These are phyloP conservation scores for Sphaerulina populicola DNA, from an alignment of 2,329 filamentous ascomycete species.

Conservation along the genomic window DNA sequence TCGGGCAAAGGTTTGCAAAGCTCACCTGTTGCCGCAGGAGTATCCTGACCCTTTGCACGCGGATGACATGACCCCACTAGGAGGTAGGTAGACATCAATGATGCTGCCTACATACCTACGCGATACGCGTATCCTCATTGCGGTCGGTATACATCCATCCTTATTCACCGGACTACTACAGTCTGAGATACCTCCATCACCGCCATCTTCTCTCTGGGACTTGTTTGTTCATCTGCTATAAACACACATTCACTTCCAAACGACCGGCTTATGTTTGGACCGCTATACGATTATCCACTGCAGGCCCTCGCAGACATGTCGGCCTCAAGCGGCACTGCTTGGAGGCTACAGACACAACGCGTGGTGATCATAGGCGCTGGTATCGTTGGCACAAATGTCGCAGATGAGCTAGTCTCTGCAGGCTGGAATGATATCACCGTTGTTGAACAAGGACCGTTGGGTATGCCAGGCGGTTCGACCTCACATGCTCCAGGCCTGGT, in stretches of 20 bases:
- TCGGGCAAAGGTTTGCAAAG: conserved; percentile 6
- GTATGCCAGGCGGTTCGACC: conserved; percentile 57
- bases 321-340: background rate
- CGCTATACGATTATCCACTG: conserved; percentile 2
- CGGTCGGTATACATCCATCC: conserved; percentile 1
- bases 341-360: conserved; percentile 30
- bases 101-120: no score
- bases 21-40: conserved; percentile 1
- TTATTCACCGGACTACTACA: no score
- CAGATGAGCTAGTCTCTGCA: conserved; percentile 54
- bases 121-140: conserved; percentile 5
- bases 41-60: conserved; percentile 7
- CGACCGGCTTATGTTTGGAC: conserved; percentile 3
- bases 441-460: conserved; percentile 54
- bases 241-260: background rate
- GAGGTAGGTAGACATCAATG: no score
- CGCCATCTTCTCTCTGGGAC: no score
- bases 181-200: no score
- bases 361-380: conserved; percentile 57
- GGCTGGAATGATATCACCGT: conserved; percentile 59
- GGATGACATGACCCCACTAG: conserved; percentile 5
- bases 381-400: conserved; percentile 56
- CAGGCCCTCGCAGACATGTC: conserved; percentile 2
- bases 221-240: no score
- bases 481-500: conserved; percentile 58